Evolutionary conservation across 306 rosid species (phyloP), one percentile per base, ranked within the genome.

Genomic region (Benincasa hispida): DNA sequence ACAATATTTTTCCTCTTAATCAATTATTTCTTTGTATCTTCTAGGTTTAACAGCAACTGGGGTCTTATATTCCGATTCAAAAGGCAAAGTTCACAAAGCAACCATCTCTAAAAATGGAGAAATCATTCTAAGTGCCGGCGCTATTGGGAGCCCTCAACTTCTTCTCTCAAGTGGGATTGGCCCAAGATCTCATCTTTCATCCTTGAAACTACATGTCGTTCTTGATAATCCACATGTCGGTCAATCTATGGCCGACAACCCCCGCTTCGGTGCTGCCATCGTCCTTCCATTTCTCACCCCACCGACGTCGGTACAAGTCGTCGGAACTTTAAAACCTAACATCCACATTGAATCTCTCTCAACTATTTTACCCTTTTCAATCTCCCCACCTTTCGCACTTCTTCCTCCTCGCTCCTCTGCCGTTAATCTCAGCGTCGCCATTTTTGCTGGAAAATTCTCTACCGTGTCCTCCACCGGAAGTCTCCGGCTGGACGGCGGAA

Each of bases 131-230:
- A 83, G 72, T 32, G 83, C 83, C 0, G 83, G 86, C 15, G 63
- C 72, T 48, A 62, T 83, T n/a, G 86, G 83, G 19, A 83, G 83
- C 18, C 85, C 85, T 35, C 83, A 82, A 30, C 78, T 82, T 32
- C 78, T 82, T 1, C 74, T 82, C 1, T 75, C 59, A 0, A 82
- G 85, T 42, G 80, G 85, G 5, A 34, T 79, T 22, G 83, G 80
- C 12, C 53, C 80, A 10, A 21, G 21, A 19, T 24, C 75, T 15
- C 9, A 79, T 41, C 83, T 83, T 19, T 83, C 80, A 13, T 76
- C 83, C 24, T 55, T 69, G 1, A 51, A 72, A n/a, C 65, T 72
- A 25, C 81, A 83, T 0, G 34, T 79, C 9, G n/a, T 79, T 27
- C 45, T 24, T 9, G n/a, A 65, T 9, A 79, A 57, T 15, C 80